Conservation (phyloP, 768 basidiomycete species). For the Leccinellum rugosiceps region DNA sequence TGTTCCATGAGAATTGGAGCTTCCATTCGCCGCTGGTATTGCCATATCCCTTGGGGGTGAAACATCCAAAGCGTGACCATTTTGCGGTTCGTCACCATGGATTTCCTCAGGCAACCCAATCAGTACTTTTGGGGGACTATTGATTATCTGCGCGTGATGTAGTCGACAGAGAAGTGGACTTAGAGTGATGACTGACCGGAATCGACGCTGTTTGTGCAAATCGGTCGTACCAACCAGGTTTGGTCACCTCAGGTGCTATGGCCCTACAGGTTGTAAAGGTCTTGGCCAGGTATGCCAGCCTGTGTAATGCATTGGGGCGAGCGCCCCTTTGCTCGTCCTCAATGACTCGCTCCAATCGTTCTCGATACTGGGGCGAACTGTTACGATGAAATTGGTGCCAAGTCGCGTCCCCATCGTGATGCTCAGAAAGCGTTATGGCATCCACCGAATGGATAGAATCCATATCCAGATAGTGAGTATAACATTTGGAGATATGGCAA, state of each 20-base stretch:
- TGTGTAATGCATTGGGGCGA: constrained; percentile 29
- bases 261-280: constrained; percentile 50
- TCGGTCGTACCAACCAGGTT: constrained; percentile 63
- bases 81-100: constrained; percentile 3
- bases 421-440: constrained; percentile 27
- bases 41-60: neutral
- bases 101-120: constrained; percentile 11
- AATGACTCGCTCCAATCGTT: constrained; percentile 10
- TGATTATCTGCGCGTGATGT: constrained; percentile 16
- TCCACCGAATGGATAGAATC: constrained; percentile 38
- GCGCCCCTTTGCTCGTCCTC: constrained; percentile 38
- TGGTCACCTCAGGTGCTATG: constrained; percentile 36
- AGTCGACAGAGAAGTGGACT: neutral
- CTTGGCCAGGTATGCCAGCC: constrained; percentile 46
- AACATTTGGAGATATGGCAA: constrained; percentile 39
- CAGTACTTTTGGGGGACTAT: constrained; percentile 11
- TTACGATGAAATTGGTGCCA: constrained; percentile 38
- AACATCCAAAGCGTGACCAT: neutral
- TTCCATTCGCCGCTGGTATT: neutral
- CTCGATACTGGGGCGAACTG: constrained; percentile 15
- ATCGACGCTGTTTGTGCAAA: constrained; percentile 17
- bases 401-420: constrained; percentile 11
- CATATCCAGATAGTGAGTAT: constrained; percentile 32
- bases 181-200: constrained; percentile 20
- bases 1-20: neutral